Conservation (phyloP, 2,329 filamentous ascomycete genomes). For the Neonectria punicea region DNA sequence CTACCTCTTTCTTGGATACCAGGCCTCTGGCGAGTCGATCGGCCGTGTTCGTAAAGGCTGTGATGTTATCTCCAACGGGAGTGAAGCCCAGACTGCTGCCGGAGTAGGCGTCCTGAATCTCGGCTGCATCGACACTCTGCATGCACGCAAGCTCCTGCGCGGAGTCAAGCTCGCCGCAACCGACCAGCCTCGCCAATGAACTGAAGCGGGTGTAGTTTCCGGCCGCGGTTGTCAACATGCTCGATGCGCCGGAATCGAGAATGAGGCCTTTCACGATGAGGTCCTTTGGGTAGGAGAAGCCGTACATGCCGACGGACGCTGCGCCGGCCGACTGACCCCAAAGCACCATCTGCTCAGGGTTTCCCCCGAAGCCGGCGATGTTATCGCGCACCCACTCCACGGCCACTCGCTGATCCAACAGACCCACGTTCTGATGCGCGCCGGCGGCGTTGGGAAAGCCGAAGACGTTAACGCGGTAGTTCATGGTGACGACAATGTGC, state of each 20-base stretch:
- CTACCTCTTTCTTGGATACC: conserved; percentile 27
- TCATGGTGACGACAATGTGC: conserved; percentile 56
- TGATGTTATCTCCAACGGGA: conserved; percentile 27
- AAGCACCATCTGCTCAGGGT: conserved; percentile 37
- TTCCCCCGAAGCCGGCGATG: conserved; percentile 40
- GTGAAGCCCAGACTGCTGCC: conserved; percentile 21
- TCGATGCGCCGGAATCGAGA: conserved; percentile 49
- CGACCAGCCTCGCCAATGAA: conserved; percentile 14
- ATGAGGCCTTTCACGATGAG: conserved; percentile 60
- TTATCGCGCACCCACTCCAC: conserved; percentile 43
- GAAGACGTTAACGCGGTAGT: conserved; percentile 55
- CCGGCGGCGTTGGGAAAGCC: conserved; percentile 49
- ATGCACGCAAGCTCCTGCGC: conserved; percentile 17
- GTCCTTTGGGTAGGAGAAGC: conserved; percentile 57
- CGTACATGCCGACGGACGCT: conserved; percentile 54
- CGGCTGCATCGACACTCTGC: conserved; percentile 2
- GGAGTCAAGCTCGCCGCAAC: conserved; percentile 8
- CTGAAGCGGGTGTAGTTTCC: conserved; percentile 22
- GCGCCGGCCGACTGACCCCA: conserved; percentile 44
- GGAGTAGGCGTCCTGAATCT: conserved; percentile 19
- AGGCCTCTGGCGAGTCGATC: conserved; percentile 25
- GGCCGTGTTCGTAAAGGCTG: conserved; percentile 25
- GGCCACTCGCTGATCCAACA: conserved; percentile 38
- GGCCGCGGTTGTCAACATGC: conserved; percentile 5
- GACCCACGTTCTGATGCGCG: conserved; percentile 32